phyloP scores from a whole-genome alignment of 257 asterid genomes.

The Parsonsia alboflavescens region DNA sequence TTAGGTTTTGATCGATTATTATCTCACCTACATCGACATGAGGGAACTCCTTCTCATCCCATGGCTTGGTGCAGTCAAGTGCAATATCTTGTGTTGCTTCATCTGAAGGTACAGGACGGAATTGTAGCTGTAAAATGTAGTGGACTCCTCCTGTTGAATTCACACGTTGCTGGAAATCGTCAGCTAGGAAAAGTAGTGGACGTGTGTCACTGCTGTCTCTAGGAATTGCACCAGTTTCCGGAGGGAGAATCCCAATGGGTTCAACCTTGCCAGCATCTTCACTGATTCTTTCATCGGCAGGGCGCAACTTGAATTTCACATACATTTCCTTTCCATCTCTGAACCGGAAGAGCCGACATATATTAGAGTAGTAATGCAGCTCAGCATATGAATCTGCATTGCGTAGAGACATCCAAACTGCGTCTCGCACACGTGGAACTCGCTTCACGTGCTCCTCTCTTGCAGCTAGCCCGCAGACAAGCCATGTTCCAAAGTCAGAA shows the following conservation, averaged over 20 bases:
- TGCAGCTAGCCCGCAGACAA: constrained; percentile 72
- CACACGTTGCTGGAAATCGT: constrained; percentile 63
- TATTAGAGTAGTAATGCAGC: constrained; percentile 77
- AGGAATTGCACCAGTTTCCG: constrained; percentile 88
- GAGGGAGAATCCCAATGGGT: constrained; percentile 78
- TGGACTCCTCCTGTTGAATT: constrained; percentile 54
- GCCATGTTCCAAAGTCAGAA: constrained; percentile 79
- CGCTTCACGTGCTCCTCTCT: constrained; percentile 74
- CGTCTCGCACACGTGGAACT: constrained; percentile 65
- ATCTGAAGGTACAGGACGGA: constrained; percentile 51
- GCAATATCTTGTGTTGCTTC: constrained; percentile 40
- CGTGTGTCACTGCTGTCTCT: constrained; percentile 55
- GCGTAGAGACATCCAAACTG: constrained; percentile 78
- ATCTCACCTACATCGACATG: constrained; percentile 61
- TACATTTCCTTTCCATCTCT: constrained; percentile 71
- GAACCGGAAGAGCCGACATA: constrained; percentile 72
- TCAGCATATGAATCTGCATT: constrained; percentile 49
- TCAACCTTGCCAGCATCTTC: constrained; percentile 72
- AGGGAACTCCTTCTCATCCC: constrained; percentile 67
- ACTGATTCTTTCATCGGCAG: constrained; percentile 40
- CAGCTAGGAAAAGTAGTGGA: constrained; percentile 67
- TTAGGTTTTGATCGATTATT: constrained; percentile 44
- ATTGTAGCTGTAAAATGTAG: constrained; percentile 67
- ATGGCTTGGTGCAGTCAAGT: constrained; percentile 81
- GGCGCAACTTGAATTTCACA: constrained; percentile 73